Percentiles rank a stretch among this genome's conserved stretches.
Conservation (phyloP, 2,329 filamentous ascomycete species). For the Aspergillus latus region DNA sequence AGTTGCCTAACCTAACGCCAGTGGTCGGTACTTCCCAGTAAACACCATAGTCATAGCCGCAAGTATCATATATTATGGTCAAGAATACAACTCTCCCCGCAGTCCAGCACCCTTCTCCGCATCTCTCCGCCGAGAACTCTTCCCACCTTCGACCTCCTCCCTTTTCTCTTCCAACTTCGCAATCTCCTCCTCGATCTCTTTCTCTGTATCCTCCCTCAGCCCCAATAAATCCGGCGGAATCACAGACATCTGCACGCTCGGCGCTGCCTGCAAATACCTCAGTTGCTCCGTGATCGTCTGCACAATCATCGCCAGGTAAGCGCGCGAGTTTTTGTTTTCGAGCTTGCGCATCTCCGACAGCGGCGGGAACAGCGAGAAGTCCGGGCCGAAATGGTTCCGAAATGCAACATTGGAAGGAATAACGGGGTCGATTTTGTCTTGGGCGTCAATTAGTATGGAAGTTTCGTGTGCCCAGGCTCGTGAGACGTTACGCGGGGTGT, state of each 20-base stretch:
- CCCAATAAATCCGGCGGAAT: constrained; percentile 75
- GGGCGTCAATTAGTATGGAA: constrained; percentile 76
- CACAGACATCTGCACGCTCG: constrained; percentile 79
- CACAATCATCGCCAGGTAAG: constrained; percentile 73
- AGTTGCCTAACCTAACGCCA: constrained; percentile 7
- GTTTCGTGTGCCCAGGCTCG: constrained; percentile 98
- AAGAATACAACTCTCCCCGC: constrained; percentile 40
- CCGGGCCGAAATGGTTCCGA: constrained; percentile 82
- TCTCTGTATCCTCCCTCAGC: constrained; percentile 49
- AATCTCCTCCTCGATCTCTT: constrained; percentile 47
- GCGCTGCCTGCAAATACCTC: constrained; percentile 77
- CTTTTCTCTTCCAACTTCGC: constrained; percentile 38
- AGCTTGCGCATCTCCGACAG: constrained; percentile 68
- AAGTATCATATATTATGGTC: constrained; percentile 13
- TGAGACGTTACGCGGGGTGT: constrained; percentile 94
- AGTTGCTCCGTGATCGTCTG: constrained; percentile 81
- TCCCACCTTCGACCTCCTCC: constrained; percentile 35
- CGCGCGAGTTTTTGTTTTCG: constrained; percentile 75
- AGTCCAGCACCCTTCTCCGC: constrained; percentile 36
- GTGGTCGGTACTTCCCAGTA: neutral
- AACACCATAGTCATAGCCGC: constrained; percentile 5
- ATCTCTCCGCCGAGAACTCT: constrained; percentile 32
- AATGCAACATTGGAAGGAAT: constrained; percentile 82
- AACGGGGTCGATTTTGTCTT: constrained; percentile 67
- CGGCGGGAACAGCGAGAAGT: constrained; percentile 83